phyloP scores from a whole-genome alignment of 257 asterid genomes.

The Schizonepeta tenuifolia region DNA sequence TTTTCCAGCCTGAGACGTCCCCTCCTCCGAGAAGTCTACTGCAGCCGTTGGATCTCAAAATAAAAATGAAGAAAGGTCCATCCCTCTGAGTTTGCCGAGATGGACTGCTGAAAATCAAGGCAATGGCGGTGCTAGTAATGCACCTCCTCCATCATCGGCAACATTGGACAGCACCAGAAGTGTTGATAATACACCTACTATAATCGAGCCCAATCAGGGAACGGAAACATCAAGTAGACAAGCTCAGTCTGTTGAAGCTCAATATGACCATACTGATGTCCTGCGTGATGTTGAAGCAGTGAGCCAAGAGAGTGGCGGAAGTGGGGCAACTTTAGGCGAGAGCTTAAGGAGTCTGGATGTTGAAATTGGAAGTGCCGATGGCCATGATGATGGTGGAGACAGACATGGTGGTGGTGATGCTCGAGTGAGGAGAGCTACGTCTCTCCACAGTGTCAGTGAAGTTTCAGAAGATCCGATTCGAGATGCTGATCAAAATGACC shows the following conservation, averaged over 20 bases:
- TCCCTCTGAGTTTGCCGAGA: constrained; percentile 56
- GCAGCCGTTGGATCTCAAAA: constrained; percentile 50
- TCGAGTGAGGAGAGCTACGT: constrained; percentile 69
- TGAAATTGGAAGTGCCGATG: constrained; percentile 99
- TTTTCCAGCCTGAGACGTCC: constrained; percentile 79
- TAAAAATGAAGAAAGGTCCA: constrained; percentile 56
- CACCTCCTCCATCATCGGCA: constrained; percentile 53
- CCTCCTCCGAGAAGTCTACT: constrained; percentile 53
- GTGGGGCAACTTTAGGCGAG: constrained; percentile 96
- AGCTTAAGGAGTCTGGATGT: constrained; percentile 96
- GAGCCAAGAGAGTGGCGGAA: constrained; percentile 96
- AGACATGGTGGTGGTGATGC: constrained; percentile 65
- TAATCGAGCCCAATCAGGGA: constrained; percentile 52
- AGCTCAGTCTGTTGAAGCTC: constrained; percentile 68
- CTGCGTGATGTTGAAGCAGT: constrained; percentile 94
- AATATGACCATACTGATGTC: constrained; percentile 65
- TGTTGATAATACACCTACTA: constrained; percentile 47
- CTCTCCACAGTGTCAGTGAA: constrained; percentile 85
- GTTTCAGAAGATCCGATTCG: constrained; percentile 79
- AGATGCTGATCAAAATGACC: constrained; percentile 72
- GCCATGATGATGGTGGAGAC: constrained; percentile 93
- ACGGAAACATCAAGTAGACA: constrained; percentile 55
- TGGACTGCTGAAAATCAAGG: constrained; percentile 52
- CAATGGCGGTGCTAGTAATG: constrained; percentile 41
- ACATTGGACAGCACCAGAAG: constrained; percentile 46